Conservation (phyloP, 148 eudicot species). For the Amaranthus palmeri region DNA sequence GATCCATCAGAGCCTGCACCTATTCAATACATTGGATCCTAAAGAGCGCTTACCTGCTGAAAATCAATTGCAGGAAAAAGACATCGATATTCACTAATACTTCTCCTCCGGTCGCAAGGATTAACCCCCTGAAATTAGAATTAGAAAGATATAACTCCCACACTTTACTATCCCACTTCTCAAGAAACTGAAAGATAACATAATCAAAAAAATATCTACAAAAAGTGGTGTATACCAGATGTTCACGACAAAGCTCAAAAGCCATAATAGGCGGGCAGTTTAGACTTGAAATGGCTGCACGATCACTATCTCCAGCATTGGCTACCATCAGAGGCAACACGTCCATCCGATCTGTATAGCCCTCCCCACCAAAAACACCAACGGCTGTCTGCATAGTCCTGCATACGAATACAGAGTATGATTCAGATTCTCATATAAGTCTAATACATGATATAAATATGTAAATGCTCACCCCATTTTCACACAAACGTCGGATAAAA, state of each 20-base stretch:
- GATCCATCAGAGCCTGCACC: neutral
- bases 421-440: slow-evolving; percentile 11
- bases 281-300: slow-evolving; percentile 89
- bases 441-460: neutral
- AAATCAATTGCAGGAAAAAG: slow-evolving; percentile 92
- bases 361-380: slow-evolving; percentile 95
- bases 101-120: slow-evolving; percentile 92
- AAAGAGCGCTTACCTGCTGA: slow-evolving; percentile 52
- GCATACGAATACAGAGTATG: slow-evolving; percentile 16
- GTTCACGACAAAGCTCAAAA: slow-evolving; percentile 90
- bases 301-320: slow-evolving; percentile 76
- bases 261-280: slow-evolving; percentile 79
- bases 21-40: slow-evolving; percentile 1
- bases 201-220: neutral
- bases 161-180: neutral
- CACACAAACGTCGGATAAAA: neutral
- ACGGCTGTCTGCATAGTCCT: slow-evolving; percentile 98
- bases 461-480: neutral
- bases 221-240: slow-evolving; percentile 49
- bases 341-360: slow-evolving; percentile 64
- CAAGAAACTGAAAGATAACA: neutral
- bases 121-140: slow-evolving; percentile 75
- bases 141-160: neutral
- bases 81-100: slow-evolving; percentile 59
- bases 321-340: slow-evolving; percentile 81